A percentile compares a stretch with the other conserved stretches of the same genome.
These are phyloP conservation scores for Aspergillus quadrilineatus DNA, from an alignment of 2,329 filamentous ascomycete species.

Conservation along the genomic window DNA sequence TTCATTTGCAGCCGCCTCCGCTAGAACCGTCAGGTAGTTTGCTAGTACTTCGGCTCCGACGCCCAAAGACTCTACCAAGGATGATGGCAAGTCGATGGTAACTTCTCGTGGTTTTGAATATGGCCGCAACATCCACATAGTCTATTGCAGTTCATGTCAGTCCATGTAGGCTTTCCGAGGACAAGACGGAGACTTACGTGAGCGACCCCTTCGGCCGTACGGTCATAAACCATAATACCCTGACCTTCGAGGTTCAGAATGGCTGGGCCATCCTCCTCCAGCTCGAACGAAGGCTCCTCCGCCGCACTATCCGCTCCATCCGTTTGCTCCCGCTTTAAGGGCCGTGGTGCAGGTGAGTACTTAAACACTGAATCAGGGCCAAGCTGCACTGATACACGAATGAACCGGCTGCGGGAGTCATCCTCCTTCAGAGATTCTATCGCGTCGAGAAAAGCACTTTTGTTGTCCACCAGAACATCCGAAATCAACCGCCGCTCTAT, in stretches of 20 bases:
- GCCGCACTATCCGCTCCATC: conserved; percentile 30
- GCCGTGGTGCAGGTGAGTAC: conserved; percentile 37
- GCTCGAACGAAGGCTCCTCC: conserved; percentile 40
- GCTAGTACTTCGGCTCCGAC: conserved; percentile 93
- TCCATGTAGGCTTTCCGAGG: not conserved
- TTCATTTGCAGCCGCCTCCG: conserved; percentile 76
- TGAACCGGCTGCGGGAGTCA: conserved; percentile 86
- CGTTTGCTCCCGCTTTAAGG: conserved; percentile 21
- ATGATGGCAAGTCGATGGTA: conserved; percentile 85
- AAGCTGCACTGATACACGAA: conserved; percentile 73
- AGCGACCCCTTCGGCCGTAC: conserved; percentile 78
- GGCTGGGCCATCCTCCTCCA: conserved; percentile 48
- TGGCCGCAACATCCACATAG: conserved; percentile 99
- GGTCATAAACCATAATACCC: conserved; percentile 97
- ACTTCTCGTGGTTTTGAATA: conserved; percentile 86
- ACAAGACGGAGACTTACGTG: conserved; percentile 64
- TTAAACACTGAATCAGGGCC: conserved; percentile 68
- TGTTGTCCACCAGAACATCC: conserved; percentile 78
- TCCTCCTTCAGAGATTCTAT: conserved; percentile 88
- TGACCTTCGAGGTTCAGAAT: conserved; percentile 86
- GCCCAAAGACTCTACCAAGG: conserved; percentile 89
- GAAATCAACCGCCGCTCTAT: conserved; percentile 76
- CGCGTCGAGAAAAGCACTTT: conserved; percentile 74
- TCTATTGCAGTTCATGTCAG: conserved; percentile 54
- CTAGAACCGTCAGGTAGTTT: conserved; percentile 84